Conservation (phyloP, 2,329 filamentous ascomycete genomes). For the Verticillium klebahnii region DNA sequence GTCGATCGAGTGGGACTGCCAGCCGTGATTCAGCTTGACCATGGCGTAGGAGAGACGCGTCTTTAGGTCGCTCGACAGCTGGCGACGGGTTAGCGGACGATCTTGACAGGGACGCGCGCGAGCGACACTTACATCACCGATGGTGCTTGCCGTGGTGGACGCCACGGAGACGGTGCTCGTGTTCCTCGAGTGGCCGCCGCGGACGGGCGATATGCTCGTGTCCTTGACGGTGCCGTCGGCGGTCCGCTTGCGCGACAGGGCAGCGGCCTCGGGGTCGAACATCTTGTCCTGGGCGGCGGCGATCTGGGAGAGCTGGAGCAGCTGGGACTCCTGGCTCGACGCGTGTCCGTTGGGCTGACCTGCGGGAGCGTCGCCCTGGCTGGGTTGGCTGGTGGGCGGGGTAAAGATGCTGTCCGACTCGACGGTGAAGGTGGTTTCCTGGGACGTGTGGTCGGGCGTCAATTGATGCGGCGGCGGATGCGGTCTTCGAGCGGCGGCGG, state of each 20-base stretch:
- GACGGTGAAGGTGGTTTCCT: conserved; percentile 21
- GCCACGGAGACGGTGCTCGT: conserved; percentile 62
- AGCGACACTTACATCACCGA: conserved; percentile 66
- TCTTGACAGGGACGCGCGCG: conserved; percentile 12
- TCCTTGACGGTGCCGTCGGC: conserved; percentile 71
- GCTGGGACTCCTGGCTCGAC: conserved; percentile 51
- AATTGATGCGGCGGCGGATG: conserved; percentile 5
- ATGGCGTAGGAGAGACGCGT: conserved; percentile 88
- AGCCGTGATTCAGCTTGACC: conserved; percentile 86
- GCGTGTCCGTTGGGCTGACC: conserved; percentile 25
- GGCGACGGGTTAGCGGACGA: conserved; percentile 3
- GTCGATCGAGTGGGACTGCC: conserved; percentile 73
- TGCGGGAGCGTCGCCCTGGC: conserved; percentile 2
- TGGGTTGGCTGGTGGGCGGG: conserved; percentile 21
- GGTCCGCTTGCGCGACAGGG: conserved; percentile 62
- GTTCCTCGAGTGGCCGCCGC: conserved; percentile 62
- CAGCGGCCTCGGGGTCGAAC: conserved; percentile 29
- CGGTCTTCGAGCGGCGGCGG: background rate
- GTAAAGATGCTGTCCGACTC: conserved; percentile 21
- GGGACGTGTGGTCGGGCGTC: conserved; percentile 17
- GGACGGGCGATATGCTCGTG: conserved; percentile 39
- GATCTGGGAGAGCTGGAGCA: conserved; percentile 54
- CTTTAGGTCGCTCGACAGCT: conserved; percentile 76
- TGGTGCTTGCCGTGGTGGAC: conserved; percentile 62
- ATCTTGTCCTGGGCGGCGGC: conserved; percentile 50